Evolutionary conservation across 441 rosid species (phyloP), one percentile per base, ranked within the genome.

Genomic region (Isatis lusitanica): DNA sequence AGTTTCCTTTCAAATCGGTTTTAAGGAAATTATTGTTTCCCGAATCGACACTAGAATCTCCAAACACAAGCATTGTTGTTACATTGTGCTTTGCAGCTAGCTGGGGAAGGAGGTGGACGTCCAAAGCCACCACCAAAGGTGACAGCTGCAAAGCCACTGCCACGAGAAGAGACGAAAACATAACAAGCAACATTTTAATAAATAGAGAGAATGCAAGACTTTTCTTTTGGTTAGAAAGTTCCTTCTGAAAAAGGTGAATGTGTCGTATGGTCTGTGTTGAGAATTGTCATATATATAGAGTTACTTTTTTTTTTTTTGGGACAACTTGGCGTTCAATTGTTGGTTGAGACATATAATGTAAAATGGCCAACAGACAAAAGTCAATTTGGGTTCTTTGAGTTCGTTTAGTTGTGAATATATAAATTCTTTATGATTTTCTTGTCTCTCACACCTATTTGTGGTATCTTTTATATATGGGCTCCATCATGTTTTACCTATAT

Each of bases 21-120:
- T 70, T 52, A 8, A 91, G 85, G 43, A 66, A 74, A 78, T 93
- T 87, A 82, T 93, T 93, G 47, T 90, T 93, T 0, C 98, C 98
- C 0, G 96, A 83, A 80, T 93, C 98, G 6, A 91, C 96, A 71
- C 93, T 90, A 3, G 93, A 93, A 77, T 93, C 98, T 36, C 97
- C 98, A 42, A 93, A 93, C 18, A 88, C 96, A 59, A 93, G 9
- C 3, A 93, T 78, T 0, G 86, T 85, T 4, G 89, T 82, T 21
- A 91, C 77, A 33, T 93, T 90, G 79, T 84, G 42, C 61, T 75
- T 80, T 0, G 83, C 78, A 2, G 91, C 89, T 73, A 85, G 9
- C 39, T 74, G 81, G 59, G 75, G 78, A 16, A 82, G 48, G 17
- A 66, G 78, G 30, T 61, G 73, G 21, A 63, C 73, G 50, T 82